A percentile compares a stretch with the other conserved stretches of the same genome.
phyloP scores from a whole-genome alignment of 202 grass and related monocot genomes.

The Schoenoplectus tabernaemontani region DNA sequence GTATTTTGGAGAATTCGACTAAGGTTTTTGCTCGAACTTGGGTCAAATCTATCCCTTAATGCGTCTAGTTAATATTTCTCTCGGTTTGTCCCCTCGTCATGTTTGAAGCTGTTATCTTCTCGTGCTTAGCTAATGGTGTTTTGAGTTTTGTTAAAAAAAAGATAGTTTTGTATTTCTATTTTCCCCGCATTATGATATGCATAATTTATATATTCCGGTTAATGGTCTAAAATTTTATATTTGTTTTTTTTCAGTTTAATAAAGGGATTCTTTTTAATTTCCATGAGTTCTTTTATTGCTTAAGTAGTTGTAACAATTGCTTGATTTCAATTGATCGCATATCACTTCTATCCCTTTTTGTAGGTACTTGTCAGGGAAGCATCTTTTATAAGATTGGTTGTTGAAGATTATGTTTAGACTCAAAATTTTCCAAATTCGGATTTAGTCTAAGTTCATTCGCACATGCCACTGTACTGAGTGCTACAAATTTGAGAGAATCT shows the following conservation, averaged over 20 bases:
- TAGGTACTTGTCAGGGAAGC: constrained; percentile 22
- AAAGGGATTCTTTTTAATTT: neutral
- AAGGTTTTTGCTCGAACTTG: neutral
- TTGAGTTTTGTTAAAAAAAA: neutral
- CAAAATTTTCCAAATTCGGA: neutral
- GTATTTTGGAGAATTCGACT: neutral
- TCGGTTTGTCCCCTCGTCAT: too few relatives aligned
- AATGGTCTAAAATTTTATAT: neutral
- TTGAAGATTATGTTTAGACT: constrained; percentile 8
- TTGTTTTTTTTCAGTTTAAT: neutral
- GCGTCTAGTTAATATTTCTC: neutral
- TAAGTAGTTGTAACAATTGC: neutral
- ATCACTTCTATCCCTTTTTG: neutral
- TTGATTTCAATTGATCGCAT: constrained; percentile 3
- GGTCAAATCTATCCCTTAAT: neutral
- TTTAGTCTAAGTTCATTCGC: too few relatives aligned
- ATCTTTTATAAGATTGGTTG: constrained; percentile 12
- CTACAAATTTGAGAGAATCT: neutral
- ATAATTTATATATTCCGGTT: neutral
- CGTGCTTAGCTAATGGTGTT: too few relatives aligned
- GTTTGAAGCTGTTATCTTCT: too few relatives aligned
- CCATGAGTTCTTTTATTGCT: constrained; percentile 1
- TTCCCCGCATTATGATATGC: neutral
- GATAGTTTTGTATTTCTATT: neutral
- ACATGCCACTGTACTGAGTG: too few relatives aligned